Base-by-base conservation (phyloP, 2,329 filamentous ascomycete species). In the Xylariaceae sp. region DNA sequence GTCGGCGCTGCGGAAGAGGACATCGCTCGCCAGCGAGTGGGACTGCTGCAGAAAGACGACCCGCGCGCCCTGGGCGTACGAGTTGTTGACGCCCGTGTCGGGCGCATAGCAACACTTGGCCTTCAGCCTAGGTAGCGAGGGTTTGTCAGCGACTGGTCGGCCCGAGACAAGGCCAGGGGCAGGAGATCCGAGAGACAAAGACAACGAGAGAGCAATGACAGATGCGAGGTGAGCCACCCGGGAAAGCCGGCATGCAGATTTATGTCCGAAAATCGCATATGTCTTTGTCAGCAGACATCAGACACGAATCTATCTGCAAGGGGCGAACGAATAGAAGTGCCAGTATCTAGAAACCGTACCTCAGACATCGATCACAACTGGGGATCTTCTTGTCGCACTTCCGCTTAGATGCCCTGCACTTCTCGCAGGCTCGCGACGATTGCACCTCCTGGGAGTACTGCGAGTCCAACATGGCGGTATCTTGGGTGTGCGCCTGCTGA, bases 341-440 rank as follows among this genome's bases (percentile, higher is more conserved):
- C 16, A 30, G 30, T 16, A 12, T 9, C 26, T 14, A 15, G 15
- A 27, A 13, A 27, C n/a, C 42, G 35, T 54, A 60, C 57, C 58
- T 55, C 30, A 47, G 52, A 43, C 58, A 61, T 28, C 58, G 50
- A 18, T 59, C 56, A 41, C 58, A 61, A 24, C 46, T 50, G 1
- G 58, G 58, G 32, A 61, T 35, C 33, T 55, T 59, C 42, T 61
- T 61, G 35, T 61, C 57, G 38, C 58, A 61, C 40, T 57, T 57
- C 30, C 58, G 50, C 28, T 61, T 61, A 2, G 56, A 59, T 2
- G 55, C 47, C 13, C 57, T 53, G 33, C 58, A 61, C 42, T 61
- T 61, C 48, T 60, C 57, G 28, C 58, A 61, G 21, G 58, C 58
- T 36, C 58, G 51, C 6, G 56, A 46, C 7, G 57, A 54, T 26